A percentile compares a stretch with the other conserved stretches of the same genome.
phyloP scores from a whole-genome alignment of 2,329 filamentous ascomycete genomes.

The Grosmannia huntii region DNA sequence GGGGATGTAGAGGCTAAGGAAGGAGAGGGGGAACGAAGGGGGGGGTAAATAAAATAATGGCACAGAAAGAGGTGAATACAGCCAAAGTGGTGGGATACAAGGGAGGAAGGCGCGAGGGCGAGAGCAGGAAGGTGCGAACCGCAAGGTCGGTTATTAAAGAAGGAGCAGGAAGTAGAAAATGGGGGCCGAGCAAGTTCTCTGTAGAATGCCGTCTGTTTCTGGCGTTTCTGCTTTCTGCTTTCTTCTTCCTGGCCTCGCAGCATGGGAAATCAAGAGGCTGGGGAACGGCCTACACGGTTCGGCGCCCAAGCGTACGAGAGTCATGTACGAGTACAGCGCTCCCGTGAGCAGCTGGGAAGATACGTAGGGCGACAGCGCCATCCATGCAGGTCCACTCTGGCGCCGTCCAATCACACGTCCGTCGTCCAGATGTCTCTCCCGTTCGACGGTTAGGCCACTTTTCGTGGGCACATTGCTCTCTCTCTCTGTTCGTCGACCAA shows the following conservation, averaged over 20 bases:
- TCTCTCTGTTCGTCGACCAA: background rate
- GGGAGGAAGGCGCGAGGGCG: background rate
- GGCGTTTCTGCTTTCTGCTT: background rate
- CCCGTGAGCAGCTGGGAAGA: no score
- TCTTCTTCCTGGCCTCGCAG: background rate
- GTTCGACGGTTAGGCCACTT: background rate
- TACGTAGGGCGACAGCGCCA: background rate
- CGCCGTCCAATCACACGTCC: background rate
- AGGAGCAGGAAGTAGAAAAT: background rate
- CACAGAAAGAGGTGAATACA: background rate
- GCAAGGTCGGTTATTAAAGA: background rate
- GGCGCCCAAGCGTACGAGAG: background rate
- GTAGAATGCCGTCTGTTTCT: background rate
- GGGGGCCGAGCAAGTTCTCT: background rate
- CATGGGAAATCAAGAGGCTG: slow-evolving; percentile 23
- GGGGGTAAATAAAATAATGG: background rate
- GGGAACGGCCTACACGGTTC: slow-evolving; percentile 7
- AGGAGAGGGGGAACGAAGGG: background rate
- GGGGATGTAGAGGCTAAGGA: background rate
- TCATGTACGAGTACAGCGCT: background rate
- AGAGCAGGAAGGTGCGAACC: background rate
- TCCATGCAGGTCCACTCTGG: background rate
- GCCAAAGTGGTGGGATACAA: background rate
- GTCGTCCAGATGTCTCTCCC: background rate
- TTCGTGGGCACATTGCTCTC: background rate